Conservation (phyloP, 805 yeast species). For the Pichia sporocuriosa region DNA sequence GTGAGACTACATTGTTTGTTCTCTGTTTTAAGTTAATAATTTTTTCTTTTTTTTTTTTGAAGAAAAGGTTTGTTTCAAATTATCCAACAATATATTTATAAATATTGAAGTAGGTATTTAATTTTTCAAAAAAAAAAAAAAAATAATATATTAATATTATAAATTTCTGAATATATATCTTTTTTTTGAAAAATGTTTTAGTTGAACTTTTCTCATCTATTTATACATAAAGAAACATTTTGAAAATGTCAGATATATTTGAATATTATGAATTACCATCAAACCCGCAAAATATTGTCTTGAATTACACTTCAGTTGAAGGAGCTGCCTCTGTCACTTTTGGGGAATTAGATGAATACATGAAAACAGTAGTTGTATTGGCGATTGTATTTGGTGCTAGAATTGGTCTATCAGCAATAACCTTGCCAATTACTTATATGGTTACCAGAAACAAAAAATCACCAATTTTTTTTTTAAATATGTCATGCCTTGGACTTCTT, state of each 20-base stretch:
- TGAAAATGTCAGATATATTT: background rate
- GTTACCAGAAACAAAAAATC: slow-evolving; percentile 48
- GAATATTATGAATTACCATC: slow-evolving; percentile 1
- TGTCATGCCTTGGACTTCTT: slow-evolving; percentile 47
- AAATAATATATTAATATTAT: too few species aligned
- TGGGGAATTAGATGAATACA: slow-evolving; percentile 35
- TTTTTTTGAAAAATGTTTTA: too few species aligned
- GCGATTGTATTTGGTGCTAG: slow-evolving; percentile 50
- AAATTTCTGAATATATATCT: too few species aligned
- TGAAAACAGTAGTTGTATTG: slow-evolving; percentile 30
- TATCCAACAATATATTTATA: too few species aligned
- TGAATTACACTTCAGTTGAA: slow-evolving; percentile 37
- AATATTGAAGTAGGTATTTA: too few species aligned
- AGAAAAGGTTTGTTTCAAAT: too few species aligned
- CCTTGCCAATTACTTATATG: slow-evolving; percentile 39
- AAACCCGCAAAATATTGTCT: slow-evolving; percentile 16
- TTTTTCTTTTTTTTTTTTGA: too few species aligned
- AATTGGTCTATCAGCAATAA: slow-evolving; percentile 49
- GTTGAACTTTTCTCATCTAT: too few species aligned
- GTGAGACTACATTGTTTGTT: too few species aligned
- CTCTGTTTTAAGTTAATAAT: too few species aligned
- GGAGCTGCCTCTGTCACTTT: slow-evolving; percentile 36
- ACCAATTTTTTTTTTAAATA: slow-evolving; percentile 71
- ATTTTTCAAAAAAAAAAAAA: background rate
- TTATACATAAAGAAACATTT: too few species aligned